Evolutionary conservation across 495 filamentous ascomycete species (phyloP).

Genomic region (Parmelia sp.): DNA sequence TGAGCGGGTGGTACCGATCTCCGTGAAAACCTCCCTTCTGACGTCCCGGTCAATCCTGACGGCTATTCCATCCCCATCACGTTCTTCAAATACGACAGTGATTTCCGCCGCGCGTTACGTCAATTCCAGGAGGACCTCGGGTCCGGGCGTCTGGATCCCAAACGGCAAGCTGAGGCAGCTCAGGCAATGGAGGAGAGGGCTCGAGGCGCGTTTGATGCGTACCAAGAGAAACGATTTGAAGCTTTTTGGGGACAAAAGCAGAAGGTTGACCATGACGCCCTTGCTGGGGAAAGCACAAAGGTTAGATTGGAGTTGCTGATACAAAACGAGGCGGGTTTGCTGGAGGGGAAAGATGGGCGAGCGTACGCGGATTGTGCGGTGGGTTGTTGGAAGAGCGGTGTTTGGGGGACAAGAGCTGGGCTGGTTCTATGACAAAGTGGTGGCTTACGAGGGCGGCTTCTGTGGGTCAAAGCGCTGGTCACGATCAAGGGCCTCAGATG

Average conservation of each 20-base stretch:
- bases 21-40: slow-evolving; percentile 50
- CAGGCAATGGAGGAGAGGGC: slow-evolving; percentile 54
- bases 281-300: slow-evolving; percentile 44
- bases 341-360: too few relatives aligned
- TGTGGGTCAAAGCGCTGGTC: too few relatives aligned
- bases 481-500: too few relatives aligned
- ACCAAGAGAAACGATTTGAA: slow-evolving; percentile 60
- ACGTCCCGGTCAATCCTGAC: slow-evolving; percentile 36
- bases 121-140: slow-evolving; percentile 56
- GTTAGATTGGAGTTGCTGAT: slow-evolving; percentile 45
- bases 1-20: too few relatives aligned
- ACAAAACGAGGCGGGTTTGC: too few relatives aligned
- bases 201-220: slow-evolving; percentile 62
- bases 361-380: too few relatives aligned
- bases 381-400: too few relatives aligned
- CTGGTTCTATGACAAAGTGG: too few relatives aligned
- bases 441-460: too few relatives aligned
- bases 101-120: slow-evolving; percentile 44
- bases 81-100: slow-evolving; percentile 46
- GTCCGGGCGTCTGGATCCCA: slow-evolving; percentile 54
- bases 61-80: slow-evolving; percentile 35
- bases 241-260: slow-evolving; percentile 65
- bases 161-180: slow-evolving; percentile 61
- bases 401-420: too few relatives aligned
- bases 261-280: slow-evolving; percentile 33